Percentiles rank a stretch among this genome's conserved stretches.
Conservation (phyloP, 495 filamentous ascomycete species). For the Neurospora tetrasperma region DNA sequence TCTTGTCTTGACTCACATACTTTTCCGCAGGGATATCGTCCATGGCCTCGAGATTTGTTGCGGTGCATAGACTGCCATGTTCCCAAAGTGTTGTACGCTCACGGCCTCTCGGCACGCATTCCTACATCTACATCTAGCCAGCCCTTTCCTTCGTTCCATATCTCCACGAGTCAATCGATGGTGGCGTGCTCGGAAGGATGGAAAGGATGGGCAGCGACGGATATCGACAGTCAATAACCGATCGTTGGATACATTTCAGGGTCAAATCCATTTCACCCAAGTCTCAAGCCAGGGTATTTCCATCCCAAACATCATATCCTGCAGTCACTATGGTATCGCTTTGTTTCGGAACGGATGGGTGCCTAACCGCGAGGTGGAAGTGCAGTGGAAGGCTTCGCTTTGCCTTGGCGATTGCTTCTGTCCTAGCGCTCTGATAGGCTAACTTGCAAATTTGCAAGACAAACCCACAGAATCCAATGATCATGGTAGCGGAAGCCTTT, state of each 20-base stretch:
- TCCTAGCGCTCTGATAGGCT: not conserved
- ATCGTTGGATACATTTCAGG: not conserved
- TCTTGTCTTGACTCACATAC: not conserved
- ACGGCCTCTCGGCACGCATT: not conserved
- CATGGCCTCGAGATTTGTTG: not conserved
- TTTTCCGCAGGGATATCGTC: not conserved
- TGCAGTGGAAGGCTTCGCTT: not conserved
- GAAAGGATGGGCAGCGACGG: not conserved
- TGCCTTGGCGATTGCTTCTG: not conserved
- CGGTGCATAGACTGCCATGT: not conserved
- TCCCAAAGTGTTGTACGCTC: not conserved
- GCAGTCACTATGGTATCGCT: not conserved
- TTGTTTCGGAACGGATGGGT: not conserved
- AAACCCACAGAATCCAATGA: not conserved
- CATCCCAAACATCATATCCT: not conserved
- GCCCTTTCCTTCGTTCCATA: not conserved
- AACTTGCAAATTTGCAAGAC: not conserved
- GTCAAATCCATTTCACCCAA: not conserved
- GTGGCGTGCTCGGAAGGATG: not conserved
- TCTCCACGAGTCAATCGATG: not conserved
- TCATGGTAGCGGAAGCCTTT: not conserved
- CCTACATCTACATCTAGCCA: not conserved
- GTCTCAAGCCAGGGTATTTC: not conserved
- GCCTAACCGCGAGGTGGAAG: not conserved
- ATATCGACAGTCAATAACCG: not conserved